Conservation (phyloP, 352 stramenopile genomes). For the Phytophthora multivora region DNA sequence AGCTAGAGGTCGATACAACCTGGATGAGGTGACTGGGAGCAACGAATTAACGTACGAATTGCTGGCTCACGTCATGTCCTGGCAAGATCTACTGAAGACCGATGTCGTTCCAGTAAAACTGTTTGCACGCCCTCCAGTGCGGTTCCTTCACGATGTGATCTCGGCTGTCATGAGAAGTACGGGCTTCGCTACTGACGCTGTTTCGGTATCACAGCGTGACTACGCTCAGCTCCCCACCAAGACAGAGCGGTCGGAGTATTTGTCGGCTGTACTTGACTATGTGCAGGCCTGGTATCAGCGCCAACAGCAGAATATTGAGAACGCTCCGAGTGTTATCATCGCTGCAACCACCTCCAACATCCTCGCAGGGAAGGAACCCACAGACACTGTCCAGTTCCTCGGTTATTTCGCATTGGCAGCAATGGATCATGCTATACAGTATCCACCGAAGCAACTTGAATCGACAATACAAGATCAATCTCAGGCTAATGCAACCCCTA, state of each 20-base stretch:
- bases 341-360: constrained; percentile 81
- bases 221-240: constrained; percentile 73
- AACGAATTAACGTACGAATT: constrained; percentile 72
- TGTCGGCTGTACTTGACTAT: constrained; percentile 76
- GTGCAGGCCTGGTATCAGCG: constrained; percentile 63
- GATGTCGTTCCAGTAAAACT: constrained; percentile 67
- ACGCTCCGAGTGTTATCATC: constrained; percentile 44
- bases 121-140: constrained; percentile 75
- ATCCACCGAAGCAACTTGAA: constrained; percentile 27
- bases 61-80: constrained; percentile 74
- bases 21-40: constrained; percentile 54
- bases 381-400: constrained; percentile 81
- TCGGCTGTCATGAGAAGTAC: constrained; percentile 75
- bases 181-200: constrained; percentile 40
- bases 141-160: constrained; percentile 84
- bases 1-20: constrained; percentile 43
- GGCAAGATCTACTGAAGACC: constrained; percentile 78
- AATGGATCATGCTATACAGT: constrained; percentile 53
- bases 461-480: background rate
- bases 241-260: constrained; percentile 74
- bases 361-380: constrained; percentile 73
- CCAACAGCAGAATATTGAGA: constrained; percentile 26
- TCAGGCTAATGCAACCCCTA: background rate
- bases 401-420: constrained; percentile 64
- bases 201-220: constrained; percentile 50